Evolutionary conservation across 202 grass and related monocot genomes (phyloP), one percentile per base, ranked within the genome.

Genomic region (Digitaria exilis): DNA sequence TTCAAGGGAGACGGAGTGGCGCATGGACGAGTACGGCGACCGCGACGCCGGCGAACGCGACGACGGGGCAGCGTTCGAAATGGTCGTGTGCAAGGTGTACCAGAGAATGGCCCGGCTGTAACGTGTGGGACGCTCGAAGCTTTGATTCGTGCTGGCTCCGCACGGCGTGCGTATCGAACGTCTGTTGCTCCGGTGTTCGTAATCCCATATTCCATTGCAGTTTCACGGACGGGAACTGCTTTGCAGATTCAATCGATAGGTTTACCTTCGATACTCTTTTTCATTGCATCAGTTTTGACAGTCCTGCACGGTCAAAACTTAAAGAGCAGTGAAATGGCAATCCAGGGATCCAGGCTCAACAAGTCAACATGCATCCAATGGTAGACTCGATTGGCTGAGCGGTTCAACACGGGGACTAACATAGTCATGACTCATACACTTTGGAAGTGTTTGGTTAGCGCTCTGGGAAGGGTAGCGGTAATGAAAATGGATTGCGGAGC

Each of bases 21-120:
- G 74, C 46, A 88, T 88, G 86, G 80, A 73, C 45, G 80, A 88
- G 74, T 88, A 84, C 58, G 80, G 80, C 18, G 65, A 82, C 11
- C 17, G 26, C 79, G 7, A 9, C 64, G 28, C 12, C 5, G 37
- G 0, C 19, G 1, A 0, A 6, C 45, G 21, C 7, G 60, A 11
- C 11, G 51, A 2, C 3, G n/a, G 1, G 8, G 11, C 10, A 9
- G 16, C 30, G 48, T 67, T 87, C 78, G 78, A 87, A 29, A 59
- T 84, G 80, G 86, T 84, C 21, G 80, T 84, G 13, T 88, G 86
- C 86, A 88, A 84, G 80, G 17, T 89, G 66, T 68, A 73, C 65
- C 41, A 18, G 2, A 89, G 50, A 63, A 28, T 88, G 75, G 44
- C 15, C 49, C 37, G 13, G 18, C 22, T 2, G 2, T 41, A 89